Evolutionary conservation across 768 basidiomycete species (phyloP), one percentile per base, ranked within the genome.

Genomic region (Trametes sanguinea): DNA sequence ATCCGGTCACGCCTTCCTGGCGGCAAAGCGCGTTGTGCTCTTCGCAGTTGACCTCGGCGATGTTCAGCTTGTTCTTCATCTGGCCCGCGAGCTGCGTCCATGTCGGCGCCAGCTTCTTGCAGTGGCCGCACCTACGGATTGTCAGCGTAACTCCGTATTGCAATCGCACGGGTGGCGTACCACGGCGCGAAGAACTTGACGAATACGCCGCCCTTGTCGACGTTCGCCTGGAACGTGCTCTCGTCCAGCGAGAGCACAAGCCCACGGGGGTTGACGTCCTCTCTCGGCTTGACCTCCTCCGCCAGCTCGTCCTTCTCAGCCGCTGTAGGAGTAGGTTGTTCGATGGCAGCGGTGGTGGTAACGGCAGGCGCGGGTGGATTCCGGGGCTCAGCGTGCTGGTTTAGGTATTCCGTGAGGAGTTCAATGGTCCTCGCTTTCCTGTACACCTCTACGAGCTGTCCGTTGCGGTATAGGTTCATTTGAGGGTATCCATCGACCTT

Each of bases 101-200:
- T 0, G 78, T 81, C 54, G 88, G 94, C 0, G 92, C 92, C 1
- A 98, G 81, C 71, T 92, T 92, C 77, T 97, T 95, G 83, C 96
- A 99, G 75, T 98, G 95, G 4, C 92, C 92, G 72, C 95, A 98
- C 92, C 84, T 84, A 29, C 45, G 6, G 29, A 47, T 44, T 9
- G 14, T 27, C 1, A 45, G 8, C 11, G 4, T 11, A 3, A 45
- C 29, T 22, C n/a, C 5, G 16, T 2, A 48, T 44, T 7, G 5
- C n/a, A 29, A 17, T 6, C 29, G 29, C 7, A 13, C 27, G 16
- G 35, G 45, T 6, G 10, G 70, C 73, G 35, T 69, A 86, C 89
- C 95, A 98, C 0, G 95, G 95, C 0, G 95, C 96, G 72, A 83
- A 98, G 78, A 92, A 98, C 71, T 90, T 89, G 72, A 89, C 77